Evolutionary conservation across 352 stramenopile species (phyloP).

Genomic region (Phytophthora boehmeriae): DNA sequence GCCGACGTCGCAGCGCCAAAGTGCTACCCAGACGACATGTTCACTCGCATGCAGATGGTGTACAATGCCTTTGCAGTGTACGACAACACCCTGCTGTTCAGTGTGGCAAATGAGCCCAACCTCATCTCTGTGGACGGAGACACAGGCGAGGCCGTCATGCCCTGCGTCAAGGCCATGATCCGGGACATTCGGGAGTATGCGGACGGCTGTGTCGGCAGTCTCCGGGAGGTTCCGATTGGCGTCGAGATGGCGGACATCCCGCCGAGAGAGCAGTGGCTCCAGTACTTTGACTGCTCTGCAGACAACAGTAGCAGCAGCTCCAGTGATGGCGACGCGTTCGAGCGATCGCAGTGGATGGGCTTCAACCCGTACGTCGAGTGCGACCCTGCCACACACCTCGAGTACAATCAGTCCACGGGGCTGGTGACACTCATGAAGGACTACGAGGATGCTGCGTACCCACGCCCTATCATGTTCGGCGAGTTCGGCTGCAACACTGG

Average conservation of each 20-base stretch:
- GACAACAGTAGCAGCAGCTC: slow-evolving; percentile 47
- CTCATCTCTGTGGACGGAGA: slow-evolving; percentile 21
- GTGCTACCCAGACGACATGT: slow-evolving; percentile 52
- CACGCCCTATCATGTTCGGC: slow-evolving; percentile 70
- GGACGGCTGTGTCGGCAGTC: slow-evolving; percentile 28
- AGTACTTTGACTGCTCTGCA: slow-evolving; percentile 70
- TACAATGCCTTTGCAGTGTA: slow-evolving; percentile 69
- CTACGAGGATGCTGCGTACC: slow-evolving; percentile 51
- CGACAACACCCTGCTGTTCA: slow-evolving; percentile 64
- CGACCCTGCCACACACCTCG: slow-evolving; percentile 48
- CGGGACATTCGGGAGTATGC: slow-evolving; percentile 54
- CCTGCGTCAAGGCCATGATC: slow-evolving; percentile 67
- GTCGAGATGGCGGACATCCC: slow-evolving; percentile 67
- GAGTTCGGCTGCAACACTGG: slow-evolving; percentile 72
- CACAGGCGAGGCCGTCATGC: slow-evolving; percentile 29
- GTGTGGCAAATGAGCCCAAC: slow-evolving; percentile 64
- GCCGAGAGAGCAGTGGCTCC: slow-evolving; percentile 54
- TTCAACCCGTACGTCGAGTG: slow-evolving; percentile 79
- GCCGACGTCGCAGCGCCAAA: slow-evolving; percentile 36
- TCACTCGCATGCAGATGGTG: slow-evolving; percentile 53
- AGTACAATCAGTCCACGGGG: slow-evolving; percentile 57
- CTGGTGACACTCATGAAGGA: slow-evolving; percentile 66
- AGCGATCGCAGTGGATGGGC: slow-evolving; percentile 29
- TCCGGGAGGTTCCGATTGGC: slow-evolving; percentile 68
- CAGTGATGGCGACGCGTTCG: too few species aligned